These are phyloP conservation scores for Auricularia sp. DNA, from an alignment of 768 basidiomycete genomes.

Conservation along the genomic window DNA sequence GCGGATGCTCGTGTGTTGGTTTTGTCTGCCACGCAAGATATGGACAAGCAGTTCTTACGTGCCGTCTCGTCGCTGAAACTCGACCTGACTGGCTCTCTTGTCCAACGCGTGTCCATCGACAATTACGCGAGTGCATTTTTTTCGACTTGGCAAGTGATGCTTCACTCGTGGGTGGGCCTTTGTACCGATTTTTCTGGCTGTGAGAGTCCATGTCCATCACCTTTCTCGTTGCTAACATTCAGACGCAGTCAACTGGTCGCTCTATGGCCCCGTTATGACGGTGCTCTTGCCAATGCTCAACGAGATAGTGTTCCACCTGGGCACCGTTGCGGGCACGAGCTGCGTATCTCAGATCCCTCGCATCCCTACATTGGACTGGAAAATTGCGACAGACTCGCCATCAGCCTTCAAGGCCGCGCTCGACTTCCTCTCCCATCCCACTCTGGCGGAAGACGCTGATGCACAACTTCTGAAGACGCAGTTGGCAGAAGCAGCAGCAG, in stretches of 20 bases:
- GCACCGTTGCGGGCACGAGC: neutral
- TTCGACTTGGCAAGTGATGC: neutral
- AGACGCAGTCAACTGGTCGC: constrained; percentile 44
- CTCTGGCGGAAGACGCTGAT: neutral
- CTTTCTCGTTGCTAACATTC: neutral
- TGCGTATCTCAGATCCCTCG: neutral
- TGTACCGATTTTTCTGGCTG: neutral
- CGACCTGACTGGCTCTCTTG: constrained; percentile 50
- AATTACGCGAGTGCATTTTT: constrained; percentile 26
- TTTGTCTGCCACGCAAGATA: constrained; percentile 35
- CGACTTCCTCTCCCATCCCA: neutral
- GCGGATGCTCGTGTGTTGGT: constrained; percentile 41
- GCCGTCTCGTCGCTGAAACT: constrained; percentile 34
- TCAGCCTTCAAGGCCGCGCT: neutral
- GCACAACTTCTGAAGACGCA: neutral
- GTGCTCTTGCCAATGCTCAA: constrained; percentile 33
- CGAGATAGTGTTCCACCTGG: constrained; percentile 21
- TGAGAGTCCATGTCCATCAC: neutral
- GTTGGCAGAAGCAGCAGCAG: neutral
- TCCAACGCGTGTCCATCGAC: constrained; percentile 35
- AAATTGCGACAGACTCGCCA: neutral
- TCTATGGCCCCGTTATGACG: constrained; percentile 39
- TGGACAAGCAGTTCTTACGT: constrained; percentile 46
- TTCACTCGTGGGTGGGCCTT: neutral
- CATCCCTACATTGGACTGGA: neutral